phyloP scores from a whole-genome alignment of 2,329 filamentous ascomycete species.

The Aspergillus sp. region DNA sequence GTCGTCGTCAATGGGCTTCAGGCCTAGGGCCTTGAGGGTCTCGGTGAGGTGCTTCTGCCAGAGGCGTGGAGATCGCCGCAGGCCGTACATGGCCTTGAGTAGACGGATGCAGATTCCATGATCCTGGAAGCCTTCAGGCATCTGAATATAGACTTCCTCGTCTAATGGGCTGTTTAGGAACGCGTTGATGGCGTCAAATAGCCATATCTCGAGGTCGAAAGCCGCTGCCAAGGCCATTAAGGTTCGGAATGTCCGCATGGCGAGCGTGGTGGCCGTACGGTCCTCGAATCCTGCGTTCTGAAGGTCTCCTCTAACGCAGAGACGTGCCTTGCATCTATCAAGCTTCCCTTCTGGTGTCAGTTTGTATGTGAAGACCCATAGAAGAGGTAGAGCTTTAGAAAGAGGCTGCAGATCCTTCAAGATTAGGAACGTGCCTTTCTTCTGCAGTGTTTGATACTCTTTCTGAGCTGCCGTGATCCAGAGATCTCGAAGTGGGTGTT shows the following conservation, averaged over 20 bases:
- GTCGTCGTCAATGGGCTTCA: background rate
- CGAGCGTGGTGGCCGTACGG: background rate
- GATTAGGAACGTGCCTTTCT: too few relatives aligned
- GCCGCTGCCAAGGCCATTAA: background rate
- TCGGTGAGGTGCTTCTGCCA: background rate
- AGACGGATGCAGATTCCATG: background rate
- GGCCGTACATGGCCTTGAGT: background rate
- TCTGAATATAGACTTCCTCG: background rate
- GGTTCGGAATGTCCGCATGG: background rate
- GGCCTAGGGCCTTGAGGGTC: background rate
- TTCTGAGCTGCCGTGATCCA: too few relatives aligned
- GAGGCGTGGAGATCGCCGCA: background rate
- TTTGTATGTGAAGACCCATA: background rate
- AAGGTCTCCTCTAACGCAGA: background rate
- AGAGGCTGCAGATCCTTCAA: too few relatives aligned
- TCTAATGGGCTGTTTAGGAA: background rate
- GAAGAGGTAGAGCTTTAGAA: background rate
- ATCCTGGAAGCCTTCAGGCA: background rate
- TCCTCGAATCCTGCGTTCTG: background rate
- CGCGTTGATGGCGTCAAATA: background rate
- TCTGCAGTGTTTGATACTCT: too few relatives aligned
- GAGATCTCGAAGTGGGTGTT: too few relatives aligned
- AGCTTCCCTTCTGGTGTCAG: background rate
- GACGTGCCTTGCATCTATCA: background rate
- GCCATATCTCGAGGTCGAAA: background rate